Base-by-base conservation (phyloP, 1,284 basidiomycete species). In the Ceratobasidium sp. region DNA sequence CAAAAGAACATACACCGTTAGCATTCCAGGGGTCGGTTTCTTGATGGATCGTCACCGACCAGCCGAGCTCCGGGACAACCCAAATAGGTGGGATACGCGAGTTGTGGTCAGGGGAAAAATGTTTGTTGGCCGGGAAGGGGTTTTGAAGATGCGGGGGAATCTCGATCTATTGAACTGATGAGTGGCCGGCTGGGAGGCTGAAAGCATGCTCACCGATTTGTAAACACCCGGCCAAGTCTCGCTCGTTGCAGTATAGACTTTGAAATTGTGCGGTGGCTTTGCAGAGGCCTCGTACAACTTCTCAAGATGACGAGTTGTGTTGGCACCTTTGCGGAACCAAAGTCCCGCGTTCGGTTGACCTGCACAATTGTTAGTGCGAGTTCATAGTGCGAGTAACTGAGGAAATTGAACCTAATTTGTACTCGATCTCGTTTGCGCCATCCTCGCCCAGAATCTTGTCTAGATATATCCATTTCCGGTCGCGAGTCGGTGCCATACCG, bases 261-360 rank as follows among this genome's bases (percentile, higher is more conserved):
- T 82, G 78, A 95, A 95, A 76, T 88, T 89, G 75, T 88, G 86
- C 0, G 84, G 83, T 73, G 85, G 80, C 1, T 79, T 77, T 3
- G 80, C 82, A 1, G 90, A 86, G 3, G 85, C 86, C 14, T 80
- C 78, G 12, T 85, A 76, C 21, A 95, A 83, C 28, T 83, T 78
- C 16, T 86, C 79, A 18, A 92, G 80, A 76, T 91, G 86, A 50
- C 84, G 80, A 14, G 85, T 81, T 10, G 82, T 81, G 77, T 95
- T 89, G 2, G 85, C 83, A n/a, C 80, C 81, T 1, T 84, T 76
- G 14, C 82, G 80, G 82, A 96, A 94, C 30, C 94, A 86, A 61
- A 96, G 80, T 1, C 94, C 94, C 83, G 92, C 91, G 1, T 89
- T 86, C 16, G 94, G 94, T 92, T 92, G 95, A 52, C 94, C 88